phyloP scores from a whole-genome alignment of 306 rosid species.

The Delonix regia region DNA sequence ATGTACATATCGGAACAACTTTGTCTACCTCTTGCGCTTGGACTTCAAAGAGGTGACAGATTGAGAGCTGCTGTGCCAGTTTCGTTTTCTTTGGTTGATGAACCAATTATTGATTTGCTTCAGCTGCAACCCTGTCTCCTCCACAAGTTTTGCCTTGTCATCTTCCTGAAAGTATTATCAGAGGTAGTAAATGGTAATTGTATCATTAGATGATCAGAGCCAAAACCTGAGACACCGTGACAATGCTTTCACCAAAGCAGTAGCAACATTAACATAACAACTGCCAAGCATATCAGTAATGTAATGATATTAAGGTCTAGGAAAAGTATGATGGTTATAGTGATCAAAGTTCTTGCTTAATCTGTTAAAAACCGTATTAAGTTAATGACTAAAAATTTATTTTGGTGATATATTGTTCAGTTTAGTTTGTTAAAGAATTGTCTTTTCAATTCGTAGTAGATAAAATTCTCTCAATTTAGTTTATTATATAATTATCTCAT shows the following conservation, averaged over 20 bases:
- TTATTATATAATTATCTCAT: too few relatives aligned
- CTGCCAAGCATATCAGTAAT: not conserved
- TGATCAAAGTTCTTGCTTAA: not conserved
- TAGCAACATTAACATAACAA: not conserved
- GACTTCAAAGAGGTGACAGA: constrained; percentile 92
- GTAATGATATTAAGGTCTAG: not conserved
- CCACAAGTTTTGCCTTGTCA: constrained; percentile 97
- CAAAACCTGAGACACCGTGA: not conserved
- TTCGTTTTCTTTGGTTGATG: constrained; percentile 95
- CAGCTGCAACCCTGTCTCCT: constrained; percentile 98
- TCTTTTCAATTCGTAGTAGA: too few relatives aligned
- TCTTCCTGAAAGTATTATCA: constrained; percentile 67
- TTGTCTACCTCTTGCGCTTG: constrained; percentile 86
- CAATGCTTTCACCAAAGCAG: not conserved
- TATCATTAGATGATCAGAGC: not conserved
- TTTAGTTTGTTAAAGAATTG: too few relatives aligned
- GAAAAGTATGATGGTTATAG: not conserved
- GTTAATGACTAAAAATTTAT: too few relatives aligned
- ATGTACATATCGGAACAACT: not conserved
- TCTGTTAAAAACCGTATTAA: not conserved
- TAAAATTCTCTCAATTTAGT: too few relatives aligned
- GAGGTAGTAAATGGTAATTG: not conserved
- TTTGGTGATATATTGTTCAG: too few relatives aligned
- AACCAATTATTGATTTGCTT: constrained; percentile 99
- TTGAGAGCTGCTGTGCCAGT: constrained; percentile 96